Evolutionary conservation across 2,329 filamentous ascomycete genomes (phyloP).

Genomic region (Colletotrichum sojae): DNA sequence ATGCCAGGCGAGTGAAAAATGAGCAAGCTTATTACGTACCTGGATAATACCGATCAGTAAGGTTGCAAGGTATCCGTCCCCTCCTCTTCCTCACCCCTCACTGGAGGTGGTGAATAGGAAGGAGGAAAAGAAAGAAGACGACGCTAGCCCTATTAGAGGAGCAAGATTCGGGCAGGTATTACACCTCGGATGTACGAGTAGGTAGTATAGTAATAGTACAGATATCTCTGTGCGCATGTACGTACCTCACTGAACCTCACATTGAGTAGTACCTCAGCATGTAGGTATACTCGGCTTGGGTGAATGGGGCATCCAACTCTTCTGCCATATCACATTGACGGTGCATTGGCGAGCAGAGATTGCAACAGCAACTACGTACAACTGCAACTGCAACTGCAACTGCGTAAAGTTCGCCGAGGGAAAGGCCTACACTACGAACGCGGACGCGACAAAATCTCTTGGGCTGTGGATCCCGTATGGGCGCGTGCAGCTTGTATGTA

Average conservation of each 20-base stretch:
- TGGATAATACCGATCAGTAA: too few species aligned
- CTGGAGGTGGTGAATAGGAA: not conserved
- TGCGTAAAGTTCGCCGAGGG: not conserved
- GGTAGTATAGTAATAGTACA: too few species aligned
- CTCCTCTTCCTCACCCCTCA: too few species aligned
- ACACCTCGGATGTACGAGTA: not conserved
- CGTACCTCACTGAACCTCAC: too few species aligned
- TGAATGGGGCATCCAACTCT: too few species aligned
- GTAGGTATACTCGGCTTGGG: not conserved
- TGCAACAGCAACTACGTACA: too few species aligned
- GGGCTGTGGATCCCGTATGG: not conserved
- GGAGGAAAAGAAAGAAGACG: constrained; percentile 1
- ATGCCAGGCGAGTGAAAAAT: constrained; percentile 11
- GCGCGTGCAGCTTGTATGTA: too few species aligned
- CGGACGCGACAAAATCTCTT: too few species aligned
- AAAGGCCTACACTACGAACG: too few species aligned
- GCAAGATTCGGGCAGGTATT: not conserved
- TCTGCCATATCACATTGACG: too few species aligned
- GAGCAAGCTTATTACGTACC: not conserved
- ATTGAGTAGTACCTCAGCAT: not conserved
- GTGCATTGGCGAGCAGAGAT: too few species aligned
- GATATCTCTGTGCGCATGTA: not conserved
- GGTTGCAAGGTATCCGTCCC: too few species aligned
- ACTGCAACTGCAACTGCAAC: not conserved
- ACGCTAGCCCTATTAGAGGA: constrained; percentile 18